Base-by-base conservation (phyloP, 2,329 filamentous ascomycete genomes). In the Pseudogymnoascus sp. region DNA sequence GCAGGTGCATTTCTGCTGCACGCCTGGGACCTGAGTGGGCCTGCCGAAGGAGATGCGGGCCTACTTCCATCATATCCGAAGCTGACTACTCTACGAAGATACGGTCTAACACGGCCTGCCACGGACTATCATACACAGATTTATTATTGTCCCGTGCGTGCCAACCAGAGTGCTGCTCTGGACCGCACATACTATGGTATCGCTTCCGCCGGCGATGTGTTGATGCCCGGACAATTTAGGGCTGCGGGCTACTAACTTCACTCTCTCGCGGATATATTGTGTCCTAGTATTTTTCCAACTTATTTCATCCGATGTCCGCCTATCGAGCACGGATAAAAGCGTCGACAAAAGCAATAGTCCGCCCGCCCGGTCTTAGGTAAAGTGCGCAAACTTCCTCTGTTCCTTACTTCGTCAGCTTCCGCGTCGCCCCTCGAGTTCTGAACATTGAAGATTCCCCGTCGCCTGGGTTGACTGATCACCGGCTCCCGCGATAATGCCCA, bases 11-110 rank as follows among this genome's bases (percentile, higher is more conserved):
- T 50, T 50, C 44, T 17, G 11, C 44, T 54, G 9, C n/a, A 31
- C 44, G 26, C 26, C 44, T 54, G n/a, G 26, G 24, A 31, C 3
- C n/a, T n/a, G n/a, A 17, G 44, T 54, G 44, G 44, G 44, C 44
- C 44, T 54, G 7, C 44, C 47, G 47, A 54, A 54, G 47, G 47
- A 54, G 47, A 54, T 54, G 47, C 47, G 47, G 44, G 47, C 47
- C 47, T 54, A 15, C 47, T 54, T 54, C 47, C 47, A 54, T 17
- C 47, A 54, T 54, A 54, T 54, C 47, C 47, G 47, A 54, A 33
- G 26, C 4, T 54, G n/a, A 17, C n/a, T 54, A 54, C 47, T 50
- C 39, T 36, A 5, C 35, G 11, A 17, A 17, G 17, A 17, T 17
- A 17, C 17, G 17, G 17, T 17, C 17, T 17, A 17, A 17, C 17